Conservation (phyloP, 352 stramenopile genomes). For the Globisporangium iwayamae region DNA sequence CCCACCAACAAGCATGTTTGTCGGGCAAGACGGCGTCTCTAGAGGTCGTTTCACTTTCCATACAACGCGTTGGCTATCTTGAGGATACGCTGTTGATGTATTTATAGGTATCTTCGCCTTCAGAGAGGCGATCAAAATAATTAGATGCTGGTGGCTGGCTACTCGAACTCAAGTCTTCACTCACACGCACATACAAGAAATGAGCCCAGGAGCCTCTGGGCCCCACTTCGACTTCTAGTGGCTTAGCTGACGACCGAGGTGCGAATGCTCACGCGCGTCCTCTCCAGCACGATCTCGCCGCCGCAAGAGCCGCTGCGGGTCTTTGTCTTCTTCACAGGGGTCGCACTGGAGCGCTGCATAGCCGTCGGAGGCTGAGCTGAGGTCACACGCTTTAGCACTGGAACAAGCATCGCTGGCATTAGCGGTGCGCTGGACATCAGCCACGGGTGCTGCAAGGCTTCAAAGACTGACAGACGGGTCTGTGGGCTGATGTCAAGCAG, state of each 20-base stretch:
- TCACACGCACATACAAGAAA: not conserved
- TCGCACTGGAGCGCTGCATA: not conserved
- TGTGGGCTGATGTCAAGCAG: constrained; percentile 48
- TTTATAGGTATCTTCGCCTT: constrained; percentile 2
- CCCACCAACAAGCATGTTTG: not conserved
- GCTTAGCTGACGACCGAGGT: not conserved
- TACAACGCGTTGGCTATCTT: not conserved
- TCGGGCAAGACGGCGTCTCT: not conserved
- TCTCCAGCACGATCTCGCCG: constrained; percentile 60
- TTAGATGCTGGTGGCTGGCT: not conserved
- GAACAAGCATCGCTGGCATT: not conserved
- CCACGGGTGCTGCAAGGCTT: constrained; percentile 59
- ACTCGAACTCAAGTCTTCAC: not conserved
- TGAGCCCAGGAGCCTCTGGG: not conserved
- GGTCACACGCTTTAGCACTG: constrained; percentile 6
- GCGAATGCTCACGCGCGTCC: constrained; percentile 48
- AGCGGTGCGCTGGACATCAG: constrained; percentile 5
- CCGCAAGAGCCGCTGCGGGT: constrained; percentile 21
- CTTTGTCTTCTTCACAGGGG: constrained; percentile 24
- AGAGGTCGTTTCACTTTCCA: not conserved
- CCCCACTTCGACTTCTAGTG: not conserved
- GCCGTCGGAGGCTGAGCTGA: not conserved
- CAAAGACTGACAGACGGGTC: constrained; percentile 41
- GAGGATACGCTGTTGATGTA: not conserved
- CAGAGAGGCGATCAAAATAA: not conserved